Evolutionary conservation across 2,329 filamentous ascomycete genomes (phyloP).

Genomic region (Fusarium citri): DNA sequence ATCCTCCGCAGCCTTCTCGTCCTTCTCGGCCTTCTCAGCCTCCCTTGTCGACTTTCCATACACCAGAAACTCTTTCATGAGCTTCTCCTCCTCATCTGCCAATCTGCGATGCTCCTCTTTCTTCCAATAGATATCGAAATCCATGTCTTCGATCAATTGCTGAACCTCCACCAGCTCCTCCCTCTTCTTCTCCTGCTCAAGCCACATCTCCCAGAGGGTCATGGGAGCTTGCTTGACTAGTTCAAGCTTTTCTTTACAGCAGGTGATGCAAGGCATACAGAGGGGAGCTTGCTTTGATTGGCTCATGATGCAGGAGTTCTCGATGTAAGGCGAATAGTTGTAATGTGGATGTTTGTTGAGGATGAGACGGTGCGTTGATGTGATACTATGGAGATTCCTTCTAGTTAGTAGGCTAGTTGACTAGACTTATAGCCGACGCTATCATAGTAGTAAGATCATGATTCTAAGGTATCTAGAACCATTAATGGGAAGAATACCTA

Average conservation of each 20-base stretch:
- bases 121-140: background rate
- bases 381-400: background rate
- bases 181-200: background rate
- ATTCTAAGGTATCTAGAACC: background rate
- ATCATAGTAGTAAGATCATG: fast-evolving
- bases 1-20: fast-evolving
- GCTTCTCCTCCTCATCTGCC: background rate
- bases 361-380: background rate
- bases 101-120: background rate
- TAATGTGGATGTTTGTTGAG: background rate
- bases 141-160: background rate
- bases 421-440: background rate
- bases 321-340: background rate
- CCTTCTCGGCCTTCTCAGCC: background rate
- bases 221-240: background rate
- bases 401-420: fast-evolving
- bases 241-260: background rate
- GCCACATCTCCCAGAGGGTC: background rate
- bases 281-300: background rate
- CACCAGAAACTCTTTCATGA: background rate
- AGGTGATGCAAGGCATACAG: background rate
- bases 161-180: background rate
- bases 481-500: fast-evolving
- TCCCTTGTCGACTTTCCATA: background rate
- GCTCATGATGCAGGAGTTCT: background rate